These are phyloP conservation scores for Apophysomyces trapeziformis DNA, from an alignment of 371 early-diverging fungal genomes.

Conservation along the genomic window DNA sequence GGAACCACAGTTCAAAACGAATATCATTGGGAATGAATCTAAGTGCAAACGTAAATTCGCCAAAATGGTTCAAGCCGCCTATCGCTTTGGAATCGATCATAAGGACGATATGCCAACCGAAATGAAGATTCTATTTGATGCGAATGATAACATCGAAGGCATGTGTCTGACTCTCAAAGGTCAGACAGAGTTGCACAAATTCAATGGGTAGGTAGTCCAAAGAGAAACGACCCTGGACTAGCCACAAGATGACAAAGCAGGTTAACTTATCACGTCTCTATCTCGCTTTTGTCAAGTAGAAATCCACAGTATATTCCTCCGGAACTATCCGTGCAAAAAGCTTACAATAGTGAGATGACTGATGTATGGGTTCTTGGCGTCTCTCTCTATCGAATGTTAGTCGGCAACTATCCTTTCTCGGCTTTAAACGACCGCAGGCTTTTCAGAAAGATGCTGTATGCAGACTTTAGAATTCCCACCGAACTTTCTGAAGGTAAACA, in stretches of 20 bases:
- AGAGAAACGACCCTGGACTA: not conserved
- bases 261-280: not conserved
- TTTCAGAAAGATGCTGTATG: slow-evolving; percentile 42
- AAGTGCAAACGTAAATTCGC: slow-evolving; percentile 40
- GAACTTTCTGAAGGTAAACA: slow-evolving; percentile 36
- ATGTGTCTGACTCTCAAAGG: slow-evolving; percentile 32
- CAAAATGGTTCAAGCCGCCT: slow-evolving; percentile 40
- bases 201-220: slow-evolving; percentile 29
- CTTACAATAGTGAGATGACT: slow-evolving; percentile 21
- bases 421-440: slow-evolving; percentile 30
- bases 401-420: slow-evolving; percentile 44
- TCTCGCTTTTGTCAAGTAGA: slow-evolving; percentile 15
- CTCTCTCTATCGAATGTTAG: slow-evolving; percentile 45
- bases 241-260: not conserved
- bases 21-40: slow-evolving; percentile 35
- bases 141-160: slow-evolving; percentile 32
- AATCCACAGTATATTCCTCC: slow-evolving; percentile 48
- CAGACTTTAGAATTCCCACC: slow-evolving; percentile 36
- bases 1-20: slow-evolving; percentile 26
- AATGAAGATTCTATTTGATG: slow-evolving; percentile 37
- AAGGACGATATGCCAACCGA: slow-evolving; percentile 25
- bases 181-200: slow-evolving; percentile 35
- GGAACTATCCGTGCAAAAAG: slow-evolving; percentile 23
- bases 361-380: slow-evolving; percentile 53
- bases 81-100: slow-evolving; percentile 27